phyloP scores from a whole-genome alignment of 768 basidiomycete genomes.

The Macrolepiota fuliginosa region DNA sequence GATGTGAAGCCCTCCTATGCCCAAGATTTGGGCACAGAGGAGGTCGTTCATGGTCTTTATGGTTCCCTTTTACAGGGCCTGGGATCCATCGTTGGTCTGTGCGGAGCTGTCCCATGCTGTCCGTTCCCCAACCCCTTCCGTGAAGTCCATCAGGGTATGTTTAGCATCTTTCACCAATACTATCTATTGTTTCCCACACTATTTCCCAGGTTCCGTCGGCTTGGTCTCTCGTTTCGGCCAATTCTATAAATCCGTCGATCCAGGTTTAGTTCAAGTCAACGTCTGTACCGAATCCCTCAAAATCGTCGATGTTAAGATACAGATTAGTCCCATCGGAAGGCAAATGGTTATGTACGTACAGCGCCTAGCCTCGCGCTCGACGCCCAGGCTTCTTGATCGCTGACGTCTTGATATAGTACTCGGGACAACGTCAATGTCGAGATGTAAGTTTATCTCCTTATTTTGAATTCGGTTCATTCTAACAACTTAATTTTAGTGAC shows the following conservation, averaged over 20 bases:
- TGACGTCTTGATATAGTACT: slow-evolving; percentile 43
- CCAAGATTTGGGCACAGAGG: slow-evolving; percentile 77
- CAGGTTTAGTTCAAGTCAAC: slow-evolving; percentile 89
- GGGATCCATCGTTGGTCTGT: slow-evolving; percentile 63
- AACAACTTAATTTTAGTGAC: slow-evolving; percentile 48
- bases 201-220: slow-evolving; percentile 71
- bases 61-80: slow-evolving; percentile 76
- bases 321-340: slow-evolving; percentile 83
- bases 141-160: slow-evolving; percentile 76
- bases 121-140: slow-evolving; percentile 84
- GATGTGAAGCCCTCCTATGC: slow-evolving; percentile 90
- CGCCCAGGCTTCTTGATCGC: slow-evolving; percentile 2
- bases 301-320: slow-evolving; percentile 93
- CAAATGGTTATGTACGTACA: slow-evolving; percentile 74
- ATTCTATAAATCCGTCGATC: slow-evolving; percentile 95
- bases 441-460: slow-evolving; percentile 51
- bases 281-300: slow-evolving; percentile 90
- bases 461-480: slow-evolving; percentile 5
- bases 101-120: slow-evolving; percentile 81
- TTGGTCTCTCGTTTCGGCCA: slow-evolving; percentile 92
- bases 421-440: slow-evolving; percentile 96
- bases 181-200: slow-evolving; percentile 20
- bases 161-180: slow-evolving; percentile 8
- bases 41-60: slow-evolving; percentile 84
- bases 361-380: slow-evolving; percentile 1